These are phyloP conservation scores for Entomophthora muscae DNA, from an alignment of 371 early-diverging fungal genomes.

Conservation along the genomic window DNA sequence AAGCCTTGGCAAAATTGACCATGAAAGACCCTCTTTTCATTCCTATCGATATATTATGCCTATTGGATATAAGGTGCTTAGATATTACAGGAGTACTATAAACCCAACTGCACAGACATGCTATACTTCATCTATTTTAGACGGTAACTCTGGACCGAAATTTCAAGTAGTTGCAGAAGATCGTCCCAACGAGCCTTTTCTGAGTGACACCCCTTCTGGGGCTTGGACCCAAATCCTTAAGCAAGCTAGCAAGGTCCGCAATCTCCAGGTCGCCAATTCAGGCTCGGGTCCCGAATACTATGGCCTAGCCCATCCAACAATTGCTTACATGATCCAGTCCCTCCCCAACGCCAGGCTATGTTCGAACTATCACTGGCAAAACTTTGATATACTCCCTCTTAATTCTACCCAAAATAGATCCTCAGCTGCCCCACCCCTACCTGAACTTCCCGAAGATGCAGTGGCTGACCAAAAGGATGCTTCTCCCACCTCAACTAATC, in stretches of 20 bases:
- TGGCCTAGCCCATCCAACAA: conserved; percentile 73
- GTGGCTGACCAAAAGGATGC: no score
- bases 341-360: conserved; percentile 53
- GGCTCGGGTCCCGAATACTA: conserved; percentile 83
- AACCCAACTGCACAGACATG: neutral
- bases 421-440: neutral
- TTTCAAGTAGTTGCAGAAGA: neutral
- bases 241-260: conserved; percentile 49
- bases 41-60: neutral
- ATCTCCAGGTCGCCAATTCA: conserved; percentile 55
- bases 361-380: conserved; percentile 45
- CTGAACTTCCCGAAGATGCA: no score
- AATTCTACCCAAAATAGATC: neutral
- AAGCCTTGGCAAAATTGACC: neutral
- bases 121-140: neutral
- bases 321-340: conserved; percentile 75
- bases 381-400: conserved; percentile 23
- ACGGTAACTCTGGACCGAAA: neutral
- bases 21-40: neutral
- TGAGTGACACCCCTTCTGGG: conserved; percentile 63
- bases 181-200: neutral
- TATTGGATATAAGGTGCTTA: neutral
- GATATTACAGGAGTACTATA: neutral
- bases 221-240: conserved; percentile 78
- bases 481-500: no score